These are phyloP conservation scores for Candida hungchunana DNA, from an alignment of 805 yeast genomes.

Conservation along the genomic window DNA sequence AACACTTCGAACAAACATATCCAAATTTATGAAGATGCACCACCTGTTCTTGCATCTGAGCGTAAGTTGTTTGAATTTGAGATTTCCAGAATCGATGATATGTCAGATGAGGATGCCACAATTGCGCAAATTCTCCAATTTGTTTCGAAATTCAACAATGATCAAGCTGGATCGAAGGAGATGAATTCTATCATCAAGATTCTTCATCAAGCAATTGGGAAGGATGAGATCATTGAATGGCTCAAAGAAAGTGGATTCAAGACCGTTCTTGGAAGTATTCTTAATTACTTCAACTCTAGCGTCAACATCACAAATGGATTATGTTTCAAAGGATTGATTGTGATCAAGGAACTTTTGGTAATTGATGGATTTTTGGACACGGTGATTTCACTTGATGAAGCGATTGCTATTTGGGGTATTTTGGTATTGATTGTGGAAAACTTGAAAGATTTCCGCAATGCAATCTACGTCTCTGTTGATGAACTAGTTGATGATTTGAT, in stretches of 20 bases:
- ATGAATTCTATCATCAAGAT: conserved; percentile 18
- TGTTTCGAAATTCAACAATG: conserved; percentile 13
- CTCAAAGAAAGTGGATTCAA: conserved; percentile 18
- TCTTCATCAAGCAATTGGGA: conserved; percentile 15
- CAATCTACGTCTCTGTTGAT: conserved; percentile 24
- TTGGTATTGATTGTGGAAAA: conserved; percentile 24
- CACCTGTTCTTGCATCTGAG: conserved; percentile 3
- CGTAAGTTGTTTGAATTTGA: conserved; percentile 20
- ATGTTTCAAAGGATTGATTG: conserved; percentile 25
- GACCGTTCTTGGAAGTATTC: conserved; percentile 10
- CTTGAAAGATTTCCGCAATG: conserved; percentile 21
- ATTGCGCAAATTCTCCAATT: conserved; percentile 8
- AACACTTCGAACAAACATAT: conserved; percentile 16
- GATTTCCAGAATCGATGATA: conserved; percentile 10
- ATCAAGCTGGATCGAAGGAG: conserved; percentile 11
- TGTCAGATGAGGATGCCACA: conserved; percentile 10
- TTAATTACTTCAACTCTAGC: conserved; percentile 22
- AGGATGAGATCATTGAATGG: conserved; percentile 18
- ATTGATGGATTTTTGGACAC: conserved; percentile 15
- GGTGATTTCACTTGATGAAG: conserved; percentile 7
- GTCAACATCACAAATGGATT: conserved; percentile 20
- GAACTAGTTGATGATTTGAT: conserved; percentile 25
- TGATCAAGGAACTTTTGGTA: conserved; percentile 23
- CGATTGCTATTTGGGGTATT: conserved; percentile 19
- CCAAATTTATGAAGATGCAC: conserved; percentile 24